Percentiles rank a stretch among this genome's conserved stretches.
Conservation (phyloP, 2,329 filamentous ascomycete genomes). For the Aspergillus candidus region DNA sequence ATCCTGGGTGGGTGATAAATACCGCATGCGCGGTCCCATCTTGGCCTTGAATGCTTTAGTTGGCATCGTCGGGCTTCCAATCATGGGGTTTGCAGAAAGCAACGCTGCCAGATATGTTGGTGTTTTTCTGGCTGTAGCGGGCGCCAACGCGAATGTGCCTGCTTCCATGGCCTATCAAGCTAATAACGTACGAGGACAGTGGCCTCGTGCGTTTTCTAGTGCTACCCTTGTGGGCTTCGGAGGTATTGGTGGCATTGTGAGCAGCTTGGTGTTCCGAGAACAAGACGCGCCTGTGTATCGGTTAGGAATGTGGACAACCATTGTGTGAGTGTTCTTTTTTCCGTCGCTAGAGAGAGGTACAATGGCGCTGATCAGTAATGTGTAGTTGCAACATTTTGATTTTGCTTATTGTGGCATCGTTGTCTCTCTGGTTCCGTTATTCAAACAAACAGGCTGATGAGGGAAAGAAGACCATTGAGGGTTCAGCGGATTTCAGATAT, state of each 20-base stretch:
- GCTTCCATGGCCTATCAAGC: slow-evolving; percentile 71
- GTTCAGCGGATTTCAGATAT: slow-evolving; percentile 34
- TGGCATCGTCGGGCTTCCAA: slow-evolving; percentile 62
- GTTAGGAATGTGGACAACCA: slow-evolving; percentile 27
- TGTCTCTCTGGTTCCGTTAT: slow-evolving; percentile 29
- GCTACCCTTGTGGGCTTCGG: slow-evolving; percentile 70
- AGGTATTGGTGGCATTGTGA: slow-evolving; percentile 70
- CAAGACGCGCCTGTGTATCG: slow-evolving; percentile 30
- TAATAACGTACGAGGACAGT: slow-evolving; percentile 81
- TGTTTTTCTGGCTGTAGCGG: slow-evolving; percentile 67
- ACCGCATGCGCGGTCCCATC: slow-evolving; percentile 59
- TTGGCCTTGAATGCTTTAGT: slow-evolving; percentile 62
- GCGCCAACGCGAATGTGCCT: slow-evolving; percentile 72
- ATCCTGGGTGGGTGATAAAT: slow-evolving; percentile 62
- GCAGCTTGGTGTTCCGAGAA: slow-evolving; percentile 62
- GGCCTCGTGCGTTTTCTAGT: slow-evolving; percentile 74
- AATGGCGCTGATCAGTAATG: no score
- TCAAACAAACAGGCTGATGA: slow-evolving; percentile 31
- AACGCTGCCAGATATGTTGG: slow-evolving; percentile 63
- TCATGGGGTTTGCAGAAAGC: slow-evolving; percentile 62
- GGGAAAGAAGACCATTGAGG: slow-evolving; percentile 32
- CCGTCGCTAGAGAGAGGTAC: background rate
- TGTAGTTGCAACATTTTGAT: slow-evolving; percentile 30
- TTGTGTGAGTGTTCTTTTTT: slow-evolving; percentile 19
- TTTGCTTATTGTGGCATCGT: slow-evolving; percentile 20